Evolutionary conservation across 768 basidiomycete genomes (phyloP).

Genomic region (Hydnomerulius pinastri): DNA sequence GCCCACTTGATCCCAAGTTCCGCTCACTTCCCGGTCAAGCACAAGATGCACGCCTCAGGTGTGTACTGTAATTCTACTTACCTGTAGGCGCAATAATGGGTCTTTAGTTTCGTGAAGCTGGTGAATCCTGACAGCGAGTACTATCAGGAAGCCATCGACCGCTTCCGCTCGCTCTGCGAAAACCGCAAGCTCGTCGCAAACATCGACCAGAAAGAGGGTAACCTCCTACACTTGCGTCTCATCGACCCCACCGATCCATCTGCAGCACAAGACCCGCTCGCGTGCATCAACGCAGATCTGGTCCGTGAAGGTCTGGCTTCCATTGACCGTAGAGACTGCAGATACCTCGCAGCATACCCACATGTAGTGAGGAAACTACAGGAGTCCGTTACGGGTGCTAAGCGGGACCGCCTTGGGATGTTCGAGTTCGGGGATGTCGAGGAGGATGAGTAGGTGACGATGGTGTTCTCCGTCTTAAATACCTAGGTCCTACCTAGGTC

Average conservation of each 20-base stretch:
- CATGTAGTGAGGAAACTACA: slow-evolving; percentile 66
- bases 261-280: slow-evolving; percentile 64
- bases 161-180: slow-evolving; percentile 84
- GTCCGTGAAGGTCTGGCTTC: slow-evolving; percentile 85
- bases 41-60: slow-evolving; percentile 91
- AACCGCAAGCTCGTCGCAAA: slow-evolving; percentile 98
- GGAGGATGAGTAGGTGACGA: slow-evolving; percentile 59
- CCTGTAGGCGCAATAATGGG: slow-evolving; percentile 1
- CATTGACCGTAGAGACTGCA: slow-evolving; percentile 77
- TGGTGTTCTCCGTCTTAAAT: slow-evolving; percentile 17
- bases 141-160: slow-evolving; percentile 77
- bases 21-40: slow-evolving; percentile 90
- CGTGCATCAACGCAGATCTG: slow-evolving; percentile 88
- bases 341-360: slow-evolving; percentile 71
- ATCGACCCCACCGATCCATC: slow-evolving; percentile 84
- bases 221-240: slow-evolving; percentile 81
- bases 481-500: slow-evolving; percentile 6
- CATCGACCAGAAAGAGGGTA: slow-evolving; percentile 82
- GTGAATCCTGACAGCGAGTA: slow-evolving; percentile 85
- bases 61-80: slow-evolving; percentile 5
- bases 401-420: slow-evolving; percentile 76
- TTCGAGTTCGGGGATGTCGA: slow-evolving; percentile 93
- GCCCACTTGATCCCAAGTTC: slow-evolving; percentile 90
- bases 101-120: slow-evolving; percentile 79
- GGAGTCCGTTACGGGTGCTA: slow-evolving; percentile 61